Evolutionary conservation across 2,329 filamentous ascomycete species (phyloP).

Genomic region (Fusarium beomiforme): DNA sequence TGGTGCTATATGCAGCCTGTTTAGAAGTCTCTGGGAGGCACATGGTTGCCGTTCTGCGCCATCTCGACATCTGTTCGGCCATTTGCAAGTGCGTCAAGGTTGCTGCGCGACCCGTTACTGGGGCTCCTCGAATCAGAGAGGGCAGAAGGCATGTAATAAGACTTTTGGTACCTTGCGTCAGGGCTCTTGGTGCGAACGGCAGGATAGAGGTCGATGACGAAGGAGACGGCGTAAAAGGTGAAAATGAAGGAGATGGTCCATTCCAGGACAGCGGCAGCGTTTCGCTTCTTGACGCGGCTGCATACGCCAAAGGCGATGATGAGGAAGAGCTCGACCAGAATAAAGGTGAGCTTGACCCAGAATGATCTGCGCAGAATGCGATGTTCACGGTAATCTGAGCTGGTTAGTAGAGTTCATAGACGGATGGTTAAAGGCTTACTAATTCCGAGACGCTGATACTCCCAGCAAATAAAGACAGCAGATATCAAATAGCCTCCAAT

Average conservation of each 20-base stretch:
- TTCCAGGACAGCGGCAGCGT: constrained; percentile 82
- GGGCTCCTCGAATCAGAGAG: constrained; percentile 25
- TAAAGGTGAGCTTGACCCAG: constrained; percentile 87
- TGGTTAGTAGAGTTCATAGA: background rate
- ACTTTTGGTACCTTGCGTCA: constrained; percentile 45
- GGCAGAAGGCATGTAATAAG: constrained; percentile 23
- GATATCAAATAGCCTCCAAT: constrained; percentile 86
- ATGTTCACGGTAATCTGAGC: constrained; percentile 76
- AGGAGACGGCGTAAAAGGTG: constrained; percentile 87
- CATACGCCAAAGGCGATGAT: constrained; percentile 76
- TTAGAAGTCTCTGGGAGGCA: constrained; percentile 26
- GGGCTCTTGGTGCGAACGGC: constrained; percentile 68
- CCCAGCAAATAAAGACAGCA: constrained; percentile 88
- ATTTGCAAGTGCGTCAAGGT: background rate
- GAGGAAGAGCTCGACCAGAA: constrained; percentile 80
- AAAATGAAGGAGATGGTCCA: constrained; percentile 84
- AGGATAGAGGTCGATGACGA: constrained; percentile 87
- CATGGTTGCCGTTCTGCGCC: constrained; percentile 11
- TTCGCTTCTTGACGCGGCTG: constrained; percentile 60
- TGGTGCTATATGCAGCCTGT: background rate
- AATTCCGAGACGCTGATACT: constrained; percentile 86
- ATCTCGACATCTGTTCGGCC: constrained; percentile 27
- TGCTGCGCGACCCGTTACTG: constrained; percentile 22
- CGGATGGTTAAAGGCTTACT: constrained; percentile 58
- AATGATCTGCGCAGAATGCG: constrained; percentile 80